Percentiles rank a stretch among this genome's conserved stretches.
These are phyloP conservation scores for Tricholoma hemisulphureum DNA, from an alignment of 768 basidiomycete genomes.

Conservation along the genomic window DNA sequence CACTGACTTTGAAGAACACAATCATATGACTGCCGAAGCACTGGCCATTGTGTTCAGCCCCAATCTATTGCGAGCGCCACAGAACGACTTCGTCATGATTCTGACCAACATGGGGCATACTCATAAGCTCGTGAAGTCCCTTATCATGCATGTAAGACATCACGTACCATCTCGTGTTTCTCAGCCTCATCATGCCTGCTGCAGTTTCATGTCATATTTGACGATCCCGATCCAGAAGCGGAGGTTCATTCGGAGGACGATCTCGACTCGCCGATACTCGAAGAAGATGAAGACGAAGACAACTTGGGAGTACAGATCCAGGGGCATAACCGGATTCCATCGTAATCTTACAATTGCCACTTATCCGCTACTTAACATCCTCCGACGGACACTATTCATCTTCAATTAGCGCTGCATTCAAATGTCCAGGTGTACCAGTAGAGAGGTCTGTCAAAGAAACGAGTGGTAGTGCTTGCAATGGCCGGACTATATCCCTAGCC, in stretches of 20 bases:
- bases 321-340: slow-evolving; percentile 15
- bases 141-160: slow-evolving; percentile 68
- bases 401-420: slow-evolving; percentile 6
- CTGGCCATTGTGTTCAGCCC: slow-evolving; percentile 86
- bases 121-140: slow-evolving; percentile 70
- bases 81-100: slow-evolving; percentile 75
- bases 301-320: slow-evolving; percentile 12
- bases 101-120: slow-evolving; percentile 78
- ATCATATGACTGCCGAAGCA: slow-evolving; percentile 87
- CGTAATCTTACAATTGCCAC: slow-evolving; percentile 14
- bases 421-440: too few relatives aligned
- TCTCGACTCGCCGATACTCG: slow-evolving; percentile 62
- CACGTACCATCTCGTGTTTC: background rate
- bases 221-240: slow-evolving; percentile 62
- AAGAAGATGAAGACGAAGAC: slow-evolving; percentile 55
- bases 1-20: slow-evolving; percentile 85
- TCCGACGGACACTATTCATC: slow-evolving; percentile 8
- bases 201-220: slow-evolving; percentile 70
- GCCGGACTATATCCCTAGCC: too few relatives aligned
- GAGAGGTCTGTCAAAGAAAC: too few relatives aligned
- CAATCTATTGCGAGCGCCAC: slow-evolving; percentile 72
- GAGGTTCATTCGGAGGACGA: slow-evolving; percentile 64
- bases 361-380: slow-evolving; percentile 20
- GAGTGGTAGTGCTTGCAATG: too few relatives aligned
- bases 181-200: background rate